Evolutionary conservation across 1,284 basidiomycete species (phyloP), one percentile per base, ranked within the genome.

Genomic region (Apiotrichum gracile): DNA sequence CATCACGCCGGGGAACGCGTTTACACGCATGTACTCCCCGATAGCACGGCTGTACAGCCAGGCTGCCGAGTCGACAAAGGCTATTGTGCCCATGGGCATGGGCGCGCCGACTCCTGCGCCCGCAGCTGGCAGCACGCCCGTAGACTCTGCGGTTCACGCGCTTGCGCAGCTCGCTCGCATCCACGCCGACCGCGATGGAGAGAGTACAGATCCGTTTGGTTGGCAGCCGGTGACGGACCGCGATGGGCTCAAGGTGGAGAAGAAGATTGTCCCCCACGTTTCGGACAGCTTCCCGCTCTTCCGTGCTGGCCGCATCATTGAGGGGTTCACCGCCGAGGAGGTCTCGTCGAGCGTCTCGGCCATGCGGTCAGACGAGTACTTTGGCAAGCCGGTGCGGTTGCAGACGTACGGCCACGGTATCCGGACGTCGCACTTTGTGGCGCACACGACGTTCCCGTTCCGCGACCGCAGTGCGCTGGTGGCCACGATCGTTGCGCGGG

Each of bases 301-400:
- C 68, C 86, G 86, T 56, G 91, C 89, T 0, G 86, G 88, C 68
- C 88, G 91, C 72, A 90, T 98, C 56, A 86, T 98, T 44, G 88
- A 97, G 69, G 93, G 94, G 2, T 82, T 96, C 10, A 88, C 91
- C 0, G 93, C 93, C 0, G 94, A 97, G 65, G 94, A 98, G 67
- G 78, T 96, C 16, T 85, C 83, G 0, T 80, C 84, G 1, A 80
- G 82, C 7, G 84, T 87, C 52, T 82, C 83, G 22, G 82, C 84
- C n/a, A 54, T 66, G 12, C 61, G 63, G 8, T 61, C 62, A 35
- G 64, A 67, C 43, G 70, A 72, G 49, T 57, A 69, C 38, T 71
- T 72, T 63, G 88, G 86, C 56, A 84, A 82, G 14, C 83, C 81
- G 2, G 78, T 77, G 10, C 73, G 84, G 1, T 78, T 98, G 17